Evolutionary conservation across 192 early-diverging fungal species (phyloP).

Genomic region (Paraglomus brasilianum): DNA sequence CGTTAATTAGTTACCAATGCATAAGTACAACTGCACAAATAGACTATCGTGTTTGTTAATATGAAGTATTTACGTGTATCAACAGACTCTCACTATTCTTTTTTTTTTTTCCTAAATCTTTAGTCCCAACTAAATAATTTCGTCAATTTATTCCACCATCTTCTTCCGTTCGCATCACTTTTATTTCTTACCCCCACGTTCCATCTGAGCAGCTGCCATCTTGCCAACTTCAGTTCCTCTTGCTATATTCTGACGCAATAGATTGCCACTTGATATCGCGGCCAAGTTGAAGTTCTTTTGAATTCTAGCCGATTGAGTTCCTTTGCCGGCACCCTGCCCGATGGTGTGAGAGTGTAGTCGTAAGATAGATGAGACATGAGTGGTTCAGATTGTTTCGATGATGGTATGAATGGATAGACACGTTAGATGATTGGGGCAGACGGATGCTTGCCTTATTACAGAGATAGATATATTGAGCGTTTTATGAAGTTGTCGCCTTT

Average conservation of each 20-base stretch:
- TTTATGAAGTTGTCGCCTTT: no score
- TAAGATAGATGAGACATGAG: no score
- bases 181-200: conserved; percentile 35
- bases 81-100: background rate
- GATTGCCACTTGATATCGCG: conserved; percentile 83
- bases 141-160: conserved; percentile 4
- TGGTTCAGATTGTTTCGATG: no score
- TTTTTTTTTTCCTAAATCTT: background rate
- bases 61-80: background rate
- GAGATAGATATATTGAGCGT: no score
- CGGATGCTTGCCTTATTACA: no score
- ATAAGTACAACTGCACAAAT: no score
- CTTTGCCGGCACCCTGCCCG: conserved; percentile 77
- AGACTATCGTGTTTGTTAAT: no score
- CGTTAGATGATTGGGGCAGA: no score
- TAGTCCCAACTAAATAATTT: background rate
- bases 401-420: no score
- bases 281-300: conserved; percentile 61
- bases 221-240: conserved; percentile 60
- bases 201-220: conserved; percentile 55
- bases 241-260: conserved; percentile 81
- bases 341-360: background rate
- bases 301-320: conserved; percentile 84
- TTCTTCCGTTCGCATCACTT: conserved; percentile 2
- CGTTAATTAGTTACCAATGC: background rate